These are phyloP conservation scores for Trichoderma sp. DNA, from an alignment of 2,329 filamentous ascomycete genomes.

Conservation along the genomic window DNA sequence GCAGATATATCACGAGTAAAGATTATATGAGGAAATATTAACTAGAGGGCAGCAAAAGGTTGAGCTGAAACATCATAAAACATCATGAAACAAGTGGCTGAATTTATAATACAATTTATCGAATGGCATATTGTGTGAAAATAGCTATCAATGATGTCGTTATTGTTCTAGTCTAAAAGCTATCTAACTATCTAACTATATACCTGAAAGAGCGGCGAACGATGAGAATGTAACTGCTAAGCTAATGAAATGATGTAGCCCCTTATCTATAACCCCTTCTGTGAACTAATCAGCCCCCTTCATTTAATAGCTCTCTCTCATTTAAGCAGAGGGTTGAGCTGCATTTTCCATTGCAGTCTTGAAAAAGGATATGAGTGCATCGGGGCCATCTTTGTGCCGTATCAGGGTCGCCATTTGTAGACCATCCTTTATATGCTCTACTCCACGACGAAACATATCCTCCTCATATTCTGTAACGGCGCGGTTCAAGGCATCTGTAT, in stretches of 20 bases:
- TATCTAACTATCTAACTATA: background rate
- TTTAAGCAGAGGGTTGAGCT: background rate
- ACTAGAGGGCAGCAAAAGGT: background rate
- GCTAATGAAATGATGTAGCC: background rate
- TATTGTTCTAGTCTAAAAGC: background rate
- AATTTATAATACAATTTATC: background rate
- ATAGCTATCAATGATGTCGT: background rate
- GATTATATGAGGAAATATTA: background rate
- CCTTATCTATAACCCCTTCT: too few species aligned
- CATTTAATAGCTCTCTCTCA: too few species aligned
- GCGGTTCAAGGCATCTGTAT: background rate
- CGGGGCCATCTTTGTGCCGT: background rate
- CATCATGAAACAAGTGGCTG: background rate
- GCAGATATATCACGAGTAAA: background rate
- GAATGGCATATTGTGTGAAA: background rate
- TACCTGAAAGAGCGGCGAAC: background rate
- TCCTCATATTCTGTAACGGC: constrained; percentile 4
- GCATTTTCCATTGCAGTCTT: background rate
- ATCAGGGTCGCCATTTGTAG: background rate
- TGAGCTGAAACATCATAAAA: background rate
- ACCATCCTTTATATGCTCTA: constrained; percentile 3
- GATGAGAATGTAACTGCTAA: background rate
- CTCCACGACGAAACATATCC: constrained; percentile 10
- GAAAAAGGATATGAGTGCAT: background rate
- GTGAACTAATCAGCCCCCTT: background rate